These are phyloP conservation scores for Suhomyces chickasaworum DNA, from an alignment of 1,139 yeast genomes.

Conservation along the genomic window DNA sequence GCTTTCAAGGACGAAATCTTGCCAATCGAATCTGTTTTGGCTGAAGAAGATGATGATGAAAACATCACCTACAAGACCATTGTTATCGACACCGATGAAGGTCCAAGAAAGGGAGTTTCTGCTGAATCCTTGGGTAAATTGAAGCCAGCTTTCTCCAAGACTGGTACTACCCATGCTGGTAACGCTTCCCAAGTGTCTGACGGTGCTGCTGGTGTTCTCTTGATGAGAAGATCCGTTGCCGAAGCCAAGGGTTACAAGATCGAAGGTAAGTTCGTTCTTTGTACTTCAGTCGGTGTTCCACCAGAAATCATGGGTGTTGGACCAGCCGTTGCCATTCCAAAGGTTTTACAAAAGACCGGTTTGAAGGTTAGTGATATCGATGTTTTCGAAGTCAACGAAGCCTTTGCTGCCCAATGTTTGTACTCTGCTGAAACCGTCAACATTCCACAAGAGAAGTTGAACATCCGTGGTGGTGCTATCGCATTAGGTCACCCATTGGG, in stretches of 20 bases:
- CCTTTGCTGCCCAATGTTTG: constrained; percentile 92
- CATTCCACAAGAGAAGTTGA: constrained; percentile 72
- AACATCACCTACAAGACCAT: constrained; percentile 44
- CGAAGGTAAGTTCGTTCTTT: constrained; percentile 74
- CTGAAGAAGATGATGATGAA: constrained; percentile 53
- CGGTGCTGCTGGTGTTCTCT: constrained; percentile 89
- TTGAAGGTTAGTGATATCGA: constrained; percentile 66
- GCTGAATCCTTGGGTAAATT: constrained; percentile 71
- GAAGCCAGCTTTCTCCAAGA: constrained; percentile 82
- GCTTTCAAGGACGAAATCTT: constrained; percentile 82
- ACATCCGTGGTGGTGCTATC: constrained; percentile 94
- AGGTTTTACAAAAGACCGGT: constrained; percentile 66
- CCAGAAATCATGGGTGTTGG: constrained; percentile 98
- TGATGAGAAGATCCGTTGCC: constrained; percentile 88
- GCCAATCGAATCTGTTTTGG: constrained; percentile 63
- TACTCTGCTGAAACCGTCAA: constrained; percentile 69
- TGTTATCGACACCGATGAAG: constrained; percentile 77
- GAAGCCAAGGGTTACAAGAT: constrained; percentile 66
- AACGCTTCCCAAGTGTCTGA: constrained; percentile 94
- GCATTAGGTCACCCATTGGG: constrained; percentile 97
- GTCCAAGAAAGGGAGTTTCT: constrained; percentile 87
- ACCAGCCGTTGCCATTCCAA: constrained; percentile 92
- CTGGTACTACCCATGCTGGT: constrained; percentile 91
- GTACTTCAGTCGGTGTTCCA: constrained; percentile 85
- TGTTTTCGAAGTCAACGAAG: constrained; percentile 89